Evolutionary conservation across 2,329 filamentous ascomycete species (phyloP).

Genomic region (Aureobasidium pullulans): DNA sequence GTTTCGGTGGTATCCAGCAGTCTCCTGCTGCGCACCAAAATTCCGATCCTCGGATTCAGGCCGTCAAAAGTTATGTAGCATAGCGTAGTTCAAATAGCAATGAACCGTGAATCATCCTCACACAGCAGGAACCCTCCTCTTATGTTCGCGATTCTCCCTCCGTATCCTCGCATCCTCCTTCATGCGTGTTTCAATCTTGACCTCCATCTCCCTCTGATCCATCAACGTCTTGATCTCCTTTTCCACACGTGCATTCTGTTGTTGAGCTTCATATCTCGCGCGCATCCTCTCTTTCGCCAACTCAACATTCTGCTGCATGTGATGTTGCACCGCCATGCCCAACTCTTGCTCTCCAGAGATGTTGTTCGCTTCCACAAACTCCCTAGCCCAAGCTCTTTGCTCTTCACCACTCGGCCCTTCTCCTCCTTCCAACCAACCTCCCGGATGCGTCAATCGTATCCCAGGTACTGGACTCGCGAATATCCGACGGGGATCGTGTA

Average conservation of each 20-base stretch:
- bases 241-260: slow-evolving; percentile 35
- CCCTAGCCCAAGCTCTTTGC: slow-evolving; percentile 31
- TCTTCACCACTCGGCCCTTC: slow-evolving; percentile 33
- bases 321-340: slow-evolving; percentile 25
- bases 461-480: slow-evolving; percentile 37
- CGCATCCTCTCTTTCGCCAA: slow-evolving; percentile 26
- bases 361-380: slow-evolving; percentile 32
- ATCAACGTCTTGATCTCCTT: slow-evolving; percentile 36
- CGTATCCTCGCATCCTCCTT: slow-evolving; percentile 32
- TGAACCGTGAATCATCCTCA: neutral
- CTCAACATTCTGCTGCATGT: slow-evolving; percentile 25
- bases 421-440: slow-evolving; percentile 43
- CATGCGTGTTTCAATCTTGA: slow-evolving; percentile 37
- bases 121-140: slow-evolving; percentile 15
- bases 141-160: slow-evolving; percentile 28
- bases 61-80: neutral
- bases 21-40: slow-evolving; percentile 55
- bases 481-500: slow-evolving; percentile 36
- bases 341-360: slow-evolving; percentile 31
- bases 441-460: slow-evolving; percentile 37
- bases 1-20: slow-evolving; percentile 83
- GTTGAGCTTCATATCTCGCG: slow-evolving; percentile 31
- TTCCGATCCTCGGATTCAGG: slow-evolving; percentile 39
- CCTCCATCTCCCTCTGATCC: slow-evolving; percentile 38
- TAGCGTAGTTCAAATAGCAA: neutral